These are phyloP conservation scores for Atractiella rhizophila DNA, from an alignment of 768 basidiomycete species.

Conservation along the genomic window DNA sequence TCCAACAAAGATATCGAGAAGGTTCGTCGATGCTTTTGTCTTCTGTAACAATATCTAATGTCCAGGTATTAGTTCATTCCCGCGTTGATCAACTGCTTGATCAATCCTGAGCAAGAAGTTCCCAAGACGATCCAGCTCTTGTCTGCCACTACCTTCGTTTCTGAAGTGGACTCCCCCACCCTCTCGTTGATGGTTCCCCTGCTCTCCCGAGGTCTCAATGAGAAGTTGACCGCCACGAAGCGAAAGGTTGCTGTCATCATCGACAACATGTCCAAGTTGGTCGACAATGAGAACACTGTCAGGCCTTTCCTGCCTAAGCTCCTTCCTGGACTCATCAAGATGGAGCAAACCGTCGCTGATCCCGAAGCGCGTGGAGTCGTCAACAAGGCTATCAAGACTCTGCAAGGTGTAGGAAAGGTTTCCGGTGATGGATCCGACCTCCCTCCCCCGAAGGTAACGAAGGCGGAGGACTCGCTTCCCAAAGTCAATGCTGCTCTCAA, in stretches of 20 bases:
- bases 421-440: conserved; percentile 70
- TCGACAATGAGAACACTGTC: conserved; percentile 71
- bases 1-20: conserved; percentile 78
- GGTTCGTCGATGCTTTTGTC: conserved; percentile 65
- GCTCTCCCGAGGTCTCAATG: conserved; percentile 68
- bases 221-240: conserved; percentile 89
- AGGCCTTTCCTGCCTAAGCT: conserved; percentile 73
- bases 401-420: conserved; percentile 82
- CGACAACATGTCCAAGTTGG: conserved; percentile 58
- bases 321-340: conserved; percentile 57
- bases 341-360: conserved; percentile 80
- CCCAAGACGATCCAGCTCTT: conserved; percentile 82
- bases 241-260: conserved; percentile 84
- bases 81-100: conserved; percentile 54
- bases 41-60: conserved; percentile 62
- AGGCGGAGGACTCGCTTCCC: conserved; percentile 38
- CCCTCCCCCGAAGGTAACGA: conserved; percentile 53
- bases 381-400: conserved; percentile 72
- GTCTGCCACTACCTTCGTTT: conserved; percentile 84
- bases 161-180: conserved; percentile 84
- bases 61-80: background rate
- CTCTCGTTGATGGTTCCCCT: conserved; percentile 87
- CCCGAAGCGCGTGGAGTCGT: conserved; percentile 90
- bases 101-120: conserved; percentile 96
- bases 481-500: conserved; percentile 55